Base-by-base conservation (phyloP, 768 basidiomycete genomes). In the Termitomyces sp. region DNA sequence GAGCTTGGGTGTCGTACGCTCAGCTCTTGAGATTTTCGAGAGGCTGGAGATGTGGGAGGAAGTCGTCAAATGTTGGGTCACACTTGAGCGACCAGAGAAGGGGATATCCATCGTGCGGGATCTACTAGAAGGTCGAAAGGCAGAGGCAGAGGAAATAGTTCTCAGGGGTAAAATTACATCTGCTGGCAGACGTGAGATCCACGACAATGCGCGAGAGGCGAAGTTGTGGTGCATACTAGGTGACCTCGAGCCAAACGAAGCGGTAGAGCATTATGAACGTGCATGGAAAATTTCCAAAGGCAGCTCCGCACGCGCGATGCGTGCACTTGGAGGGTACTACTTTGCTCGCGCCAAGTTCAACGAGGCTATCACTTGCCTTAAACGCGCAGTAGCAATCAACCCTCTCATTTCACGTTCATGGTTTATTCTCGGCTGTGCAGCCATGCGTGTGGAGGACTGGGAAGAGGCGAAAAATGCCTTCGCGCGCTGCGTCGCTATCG, bases 1-100 rank as follows among this genome's bases (percentile, higher is more conserved):
- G 65, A 82, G 85, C 49, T 79, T 98, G 53, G 97, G 97, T 15
- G 94, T 96, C 59, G 81, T 91, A 61, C 88, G 88, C 66, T 94
- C 92, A 5, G 96, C 97, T 0, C 78, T 98, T 53, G 96, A 91
- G 72, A 96, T 98, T 59, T 98, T 94, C 70, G 90, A 94, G 74
- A 83, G 92, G 40, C 79, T 98, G 62, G 95, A 98, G 76, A 94
- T 98, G 94, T 99, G 96, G 96, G 97, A 97, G 75, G 93, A 98
- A 65, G 95, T 92, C 8, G 94, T 94, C 47, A 81, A 83, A 63
- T 98, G 96, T 74, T 92, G 90, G 80, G 86, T 88, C 62, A 78
- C 86, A 17, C 81, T 96, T 76, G 95, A 96, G 65, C 78, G 84
- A 65, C 83, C 83, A 10, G 92, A 93, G 57, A 87, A 85, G 69